Evolutionary conservation across 106 monocot species (phyloP).

Genomic region (Dendrobium chrysotoxum): DNA sequence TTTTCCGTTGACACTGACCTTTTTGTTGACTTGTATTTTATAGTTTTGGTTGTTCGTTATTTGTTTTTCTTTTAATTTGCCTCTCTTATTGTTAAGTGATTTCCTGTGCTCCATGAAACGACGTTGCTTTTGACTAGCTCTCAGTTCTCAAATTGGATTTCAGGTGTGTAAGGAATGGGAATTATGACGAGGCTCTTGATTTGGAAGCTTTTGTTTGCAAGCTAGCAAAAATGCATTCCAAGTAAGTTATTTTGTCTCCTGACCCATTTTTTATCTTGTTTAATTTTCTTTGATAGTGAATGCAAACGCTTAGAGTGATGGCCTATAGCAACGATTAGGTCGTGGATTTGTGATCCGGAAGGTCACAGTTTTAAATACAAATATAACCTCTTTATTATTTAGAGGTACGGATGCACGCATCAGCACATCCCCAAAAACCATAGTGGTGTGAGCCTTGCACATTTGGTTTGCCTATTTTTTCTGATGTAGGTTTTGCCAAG

Average conservation of each 20-base stretch:
- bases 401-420: not conserved
- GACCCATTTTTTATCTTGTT: not conserved
- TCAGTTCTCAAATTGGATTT: not conserved
- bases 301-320: not conserved
- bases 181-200: constrained; percentile 97
- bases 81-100: not conserved
- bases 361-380: not conserved
- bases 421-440: not conserved
- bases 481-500: not conserved
- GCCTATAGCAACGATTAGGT: not conserved
- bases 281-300: constrained; percentile 1
- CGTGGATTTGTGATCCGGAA: not conserved
- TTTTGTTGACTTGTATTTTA: not conserved
- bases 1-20: not conserved
- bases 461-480: not conserved
- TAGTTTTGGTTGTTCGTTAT: not conserved
- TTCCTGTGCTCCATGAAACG: not conserved
- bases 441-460: not conserved
- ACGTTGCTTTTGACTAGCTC: not conserved
- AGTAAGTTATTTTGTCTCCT: constrained; percentile 43
- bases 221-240: constrained; percentile 84
- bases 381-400: not conserved
- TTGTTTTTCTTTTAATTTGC: not conserved
- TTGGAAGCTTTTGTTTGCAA: constrained; percentile 90
- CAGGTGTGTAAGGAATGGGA: constrained; percentile 94